A percentile compares a stretch with the other conserved stretches of the same genome.
These are phyloP conservation scores for Lichenothelia convexa DNA, from an alignment of 495 filamentous ascomycete genomes.

Conservation along the genomic window DNA sequence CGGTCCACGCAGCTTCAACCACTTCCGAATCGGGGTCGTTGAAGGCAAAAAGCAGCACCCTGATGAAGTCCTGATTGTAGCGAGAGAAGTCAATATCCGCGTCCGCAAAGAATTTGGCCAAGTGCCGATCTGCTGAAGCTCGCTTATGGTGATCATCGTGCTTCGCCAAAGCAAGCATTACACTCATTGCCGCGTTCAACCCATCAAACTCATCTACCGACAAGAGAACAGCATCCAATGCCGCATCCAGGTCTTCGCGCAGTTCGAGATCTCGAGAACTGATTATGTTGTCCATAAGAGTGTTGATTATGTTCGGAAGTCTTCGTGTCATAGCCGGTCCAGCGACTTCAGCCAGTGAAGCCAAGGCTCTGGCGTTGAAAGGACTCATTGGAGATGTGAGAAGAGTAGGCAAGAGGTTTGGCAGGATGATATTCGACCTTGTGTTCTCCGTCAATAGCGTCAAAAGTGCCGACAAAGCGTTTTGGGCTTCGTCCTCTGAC, in stretches of 20 bases:
- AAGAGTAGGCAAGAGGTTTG: conserved; percentile 84
- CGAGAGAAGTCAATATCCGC: conserved; percentile 76
- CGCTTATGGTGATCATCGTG: conserved; percentile 80
- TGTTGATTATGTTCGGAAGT: conserved; percentile 73
- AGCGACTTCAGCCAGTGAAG: conserved; percentile 81
- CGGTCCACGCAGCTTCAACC: conserved; percentile 83
- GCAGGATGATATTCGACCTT: conserved; percentile 86
- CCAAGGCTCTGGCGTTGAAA: conserved; percentile 87
- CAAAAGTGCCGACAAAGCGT: conserved; percentile 77
- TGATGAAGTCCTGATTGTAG: conserved; percentile 87
- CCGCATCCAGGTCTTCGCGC: conserved; percentile 48
- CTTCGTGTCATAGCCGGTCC: conserved; percentile 74
- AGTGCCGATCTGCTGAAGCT: conserved; percentile 53
- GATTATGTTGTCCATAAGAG: conserved; percentile 83
- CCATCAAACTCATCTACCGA: conserved; percentile 95
- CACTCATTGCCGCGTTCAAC: conserved; percentile 84
- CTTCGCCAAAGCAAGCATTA: conserved; percentile 70
- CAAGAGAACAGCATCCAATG: conserved; percentile 73
- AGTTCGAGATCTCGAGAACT: conserved; percentile 57
- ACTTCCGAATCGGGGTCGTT: conserved; percentile 70
- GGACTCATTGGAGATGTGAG: conserved; percentile 75
- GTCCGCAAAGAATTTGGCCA: conserved; percentile 74
- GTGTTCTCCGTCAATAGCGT: conserved; percentile 87
- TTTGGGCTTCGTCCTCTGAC: conserved; percentile 70
- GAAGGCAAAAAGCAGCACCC: conserved; percentile 74